A percentile compares a stretch with the other conserved stretches of the same genome.
Evolutionary conservation across 208 protist species (phyloP).

Genomic region (Tritrichomonas musculus): DNA sequence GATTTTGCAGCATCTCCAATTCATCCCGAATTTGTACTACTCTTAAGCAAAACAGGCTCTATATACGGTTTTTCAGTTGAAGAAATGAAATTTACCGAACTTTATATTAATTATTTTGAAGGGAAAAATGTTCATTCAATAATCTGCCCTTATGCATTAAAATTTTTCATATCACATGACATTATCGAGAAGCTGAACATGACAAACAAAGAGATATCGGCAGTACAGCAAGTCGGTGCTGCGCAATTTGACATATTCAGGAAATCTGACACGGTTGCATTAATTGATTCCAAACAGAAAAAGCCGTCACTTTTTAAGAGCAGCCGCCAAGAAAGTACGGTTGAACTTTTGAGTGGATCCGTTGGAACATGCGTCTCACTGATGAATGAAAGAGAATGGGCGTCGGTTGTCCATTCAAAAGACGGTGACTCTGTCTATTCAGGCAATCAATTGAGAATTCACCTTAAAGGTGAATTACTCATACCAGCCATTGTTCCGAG

Average conservation of each 20-base stretch:
- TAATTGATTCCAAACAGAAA: neutral
- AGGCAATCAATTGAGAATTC: neutral
- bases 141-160: neutral
- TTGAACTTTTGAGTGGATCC: no score
- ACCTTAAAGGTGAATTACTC: neutral
- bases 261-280: neutral
- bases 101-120: constrained; percentile 13
- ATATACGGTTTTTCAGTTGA: neutral
- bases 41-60: neutral
- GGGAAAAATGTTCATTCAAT: neutral
- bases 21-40: neutral
- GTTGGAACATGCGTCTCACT: neutral
- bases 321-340: no score
- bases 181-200: neutral
- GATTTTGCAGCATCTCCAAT: neutral
- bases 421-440: neutral
- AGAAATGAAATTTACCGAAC: constrained; percentile 4
- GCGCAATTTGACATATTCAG: neutral
- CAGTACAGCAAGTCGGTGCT: neutral
- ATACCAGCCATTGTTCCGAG: neutral
- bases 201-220: neutral
- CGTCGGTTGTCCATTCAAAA: neutral
- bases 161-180: neutral
- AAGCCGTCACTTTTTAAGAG: neutral
- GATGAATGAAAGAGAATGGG: neutral